Conservation (phyloP, 1,284 basidiomycete genomes). For the Puccinia polysora region DNA sequence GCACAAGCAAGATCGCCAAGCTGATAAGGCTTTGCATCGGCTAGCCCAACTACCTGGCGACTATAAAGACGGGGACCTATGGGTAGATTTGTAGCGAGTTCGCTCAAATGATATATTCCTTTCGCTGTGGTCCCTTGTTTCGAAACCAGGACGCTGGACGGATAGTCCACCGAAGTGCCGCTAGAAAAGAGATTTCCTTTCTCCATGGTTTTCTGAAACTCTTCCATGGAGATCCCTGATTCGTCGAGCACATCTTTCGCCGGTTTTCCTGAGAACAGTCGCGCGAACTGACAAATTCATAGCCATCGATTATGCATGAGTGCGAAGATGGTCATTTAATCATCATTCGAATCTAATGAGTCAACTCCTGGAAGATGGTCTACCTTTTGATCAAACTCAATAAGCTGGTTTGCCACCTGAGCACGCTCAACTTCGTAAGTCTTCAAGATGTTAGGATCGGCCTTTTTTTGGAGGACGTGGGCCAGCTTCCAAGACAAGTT, state of each 20-base stretch:
- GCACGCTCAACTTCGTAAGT: slow-evolving; percentile 62
- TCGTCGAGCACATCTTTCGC: slow-evolving; percentile 51
- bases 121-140: slow-evolving; percentile 30
- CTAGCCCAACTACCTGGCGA: slow-evolving; percentile 40
- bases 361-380: background rate
- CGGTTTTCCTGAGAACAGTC: slow-evolving; percentile 71
- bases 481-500: slow-evolving; percentile 77
- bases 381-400: slow-evolving; percentile 65
- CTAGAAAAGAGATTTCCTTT: slow-evolving; percentile 43
- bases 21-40: slow-evolving; percentile 41
- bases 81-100: slow-evolving; percentile 47
- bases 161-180: slow-evolving; percentile 51
- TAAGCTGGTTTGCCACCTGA: slow-evolving; percentile 61
- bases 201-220: slow-evolving; percentile 34
- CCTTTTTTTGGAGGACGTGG: slow-evolving; percentile 68
- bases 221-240: slow-evolving; percentile 28
- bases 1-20: slow-evolving; percentile 39
- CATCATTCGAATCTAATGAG: background rate
- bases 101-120: slow-evolving; percentile 43
- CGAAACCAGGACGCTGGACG: slow-evolving; percentile 47
- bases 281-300: slow-evolving; percentile 58
- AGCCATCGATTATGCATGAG: background rate
- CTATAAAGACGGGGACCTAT: slow-evolving; percentile 49
- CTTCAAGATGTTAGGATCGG: slow-evolving; percentile 63
- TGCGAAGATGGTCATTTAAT: background rate